These are phyloP conservation scores for Ceratocystis variospora DNA, from an alignment of 2,329 filamentous ascomycete genomes.

Conservation along the genomic window DNA sequence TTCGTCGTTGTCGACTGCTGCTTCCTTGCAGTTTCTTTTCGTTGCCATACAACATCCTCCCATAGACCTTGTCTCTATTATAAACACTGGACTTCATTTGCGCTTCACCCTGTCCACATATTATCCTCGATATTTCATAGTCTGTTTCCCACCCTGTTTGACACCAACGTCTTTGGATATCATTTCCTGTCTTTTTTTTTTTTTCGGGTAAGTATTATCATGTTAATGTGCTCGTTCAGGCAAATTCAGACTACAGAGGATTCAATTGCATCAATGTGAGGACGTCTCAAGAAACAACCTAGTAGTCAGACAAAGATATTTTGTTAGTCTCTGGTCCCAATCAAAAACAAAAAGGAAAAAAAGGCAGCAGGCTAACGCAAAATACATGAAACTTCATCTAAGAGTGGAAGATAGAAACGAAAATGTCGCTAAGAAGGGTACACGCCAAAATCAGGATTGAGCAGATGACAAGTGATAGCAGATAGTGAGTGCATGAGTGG, in stretches of 20 bases:
- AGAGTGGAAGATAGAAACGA: neutral
- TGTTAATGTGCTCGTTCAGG: neutral
- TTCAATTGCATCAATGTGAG: neutral
- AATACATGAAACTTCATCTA: neutral
- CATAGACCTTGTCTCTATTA: too few species aligned
- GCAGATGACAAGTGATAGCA: neutral
- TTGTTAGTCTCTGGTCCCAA: neutral
- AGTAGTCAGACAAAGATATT: neutral
- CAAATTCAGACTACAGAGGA: neutral
- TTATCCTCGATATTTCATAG: too few species aligned
- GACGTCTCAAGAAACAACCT: conserved; percentile 17
- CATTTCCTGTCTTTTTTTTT: neutral
- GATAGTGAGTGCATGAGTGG: neutral
- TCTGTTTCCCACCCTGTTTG: neutral
- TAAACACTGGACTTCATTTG: too few species aligned
- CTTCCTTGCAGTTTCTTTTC: too few species aligned
- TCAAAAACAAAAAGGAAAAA: neutral
- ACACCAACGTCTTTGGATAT: neutral
- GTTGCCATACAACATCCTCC: too few species aligned
- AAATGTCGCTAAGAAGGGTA: neutral
- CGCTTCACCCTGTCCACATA: too few species aligned
- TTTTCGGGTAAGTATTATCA: neutral
- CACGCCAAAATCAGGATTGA: neutral
- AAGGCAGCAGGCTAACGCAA: neutral
- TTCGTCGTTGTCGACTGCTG: too few species aligned